Evolutionary conservation across 2,329 filamentous ascomycete species (phyloP).

Genomic region (Thielaviopsis musarum): DNA sequence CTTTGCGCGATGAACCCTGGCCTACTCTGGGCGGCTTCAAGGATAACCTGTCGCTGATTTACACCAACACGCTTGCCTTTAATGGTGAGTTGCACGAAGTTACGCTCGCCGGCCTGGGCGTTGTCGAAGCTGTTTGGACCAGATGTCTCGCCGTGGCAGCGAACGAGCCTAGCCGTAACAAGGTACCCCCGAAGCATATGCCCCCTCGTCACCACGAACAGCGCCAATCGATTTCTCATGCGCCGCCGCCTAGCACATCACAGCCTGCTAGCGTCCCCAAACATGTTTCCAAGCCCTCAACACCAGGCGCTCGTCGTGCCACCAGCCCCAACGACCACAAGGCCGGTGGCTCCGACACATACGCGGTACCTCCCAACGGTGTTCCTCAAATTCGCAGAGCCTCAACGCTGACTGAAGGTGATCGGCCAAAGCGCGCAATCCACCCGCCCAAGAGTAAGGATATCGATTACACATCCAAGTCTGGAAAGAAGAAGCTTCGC

Average conservation of each 20-base stretch:
- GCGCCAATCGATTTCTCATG: conserved; percentile 21
- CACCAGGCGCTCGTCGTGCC: conserved; percentile 19
- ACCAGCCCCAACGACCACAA: conserved; percentile 25
- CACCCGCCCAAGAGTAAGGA: conserved; percentile 83
- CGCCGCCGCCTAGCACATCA: conserved; percentile 8
- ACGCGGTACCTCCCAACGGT: conserved; percentile 62
- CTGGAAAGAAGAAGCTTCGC: conserved; percentile 77
- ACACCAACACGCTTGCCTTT: conserved; percentile 64
- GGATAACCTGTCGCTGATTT: conserved; percentile 58
- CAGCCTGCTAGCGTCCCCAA: conserved; percentile 12
- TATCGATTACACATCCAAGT: conserved; percentile 62
- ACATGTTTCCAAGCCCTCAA: conserved; percentile 22
- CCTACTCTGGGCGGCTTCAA: conserved; percentile 53
- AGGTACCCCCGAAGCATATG: conserved; percentile 33
- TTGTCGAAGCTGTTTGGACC: conserved; percentile 38
- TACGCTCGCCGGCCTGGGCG: conserved; percentile 35
- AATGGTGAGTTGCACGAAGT: conserved; percentile 67
- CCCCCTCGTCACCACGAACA: conserved; percentile 30
- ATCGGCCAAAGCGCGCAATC: conserved; percentile 81
- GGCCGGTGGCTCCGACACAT: conserved; percentile 34
- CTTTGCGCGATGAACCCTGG: conserved; percentile 55
- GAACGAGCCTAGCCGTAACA: conserved; percentile 33
- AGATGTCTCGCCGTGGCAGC: conserved; percentile 28
- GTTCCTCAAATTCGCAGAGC: conserved; percentile 73
- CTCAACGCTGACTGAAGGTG: conserved; percentile 58